Conservation (phyloP, 306 rosid species). For the Heteromeles arbutifolia region DNA sequence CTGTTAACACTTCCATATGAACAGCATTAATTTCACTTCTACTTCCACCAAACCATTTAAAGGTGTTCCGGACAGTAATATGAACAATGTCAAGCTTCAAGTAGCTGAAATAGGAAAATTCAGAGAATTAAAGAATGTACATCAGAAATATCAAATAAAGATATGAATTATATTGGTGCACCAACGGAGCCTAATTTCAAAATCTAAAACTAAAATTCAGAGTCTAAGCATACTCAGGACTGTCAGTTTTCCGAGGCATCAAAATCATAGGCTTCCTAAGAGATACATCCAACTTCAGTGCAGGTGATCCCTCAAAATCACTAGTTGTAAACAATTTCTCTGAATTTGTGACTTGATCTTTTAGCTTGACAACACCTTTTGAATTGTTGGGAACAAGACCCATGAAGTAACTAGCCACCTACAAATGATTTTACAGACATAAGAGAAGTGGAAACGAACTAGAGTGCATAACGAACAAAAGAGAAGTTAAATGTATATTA, state of each 20-base stretch:
- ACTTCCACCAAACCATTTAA: conserved; percentile 82
- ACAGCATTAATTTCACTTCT: conserved; percentile 73
- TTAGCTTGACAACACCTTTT: conserved; percentile 60
- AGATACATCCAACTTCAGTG: conserved; percentile 88
- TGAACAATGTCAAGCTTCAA: conserved; percentile 97
- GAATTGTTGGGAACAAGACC: conserved; percentile 86
- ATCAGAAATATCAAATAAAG: neutral
- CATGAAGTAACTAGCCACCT: conserved; percentile 89
- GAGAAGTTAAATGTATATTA: conserved; percentile 21
- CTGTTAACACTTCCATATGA: conserved; percentile 71
- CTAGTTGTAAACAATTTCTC: conserved; percentile 88
- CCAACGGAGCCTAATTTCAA: neutral
- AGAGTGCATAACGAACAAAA: neutral
- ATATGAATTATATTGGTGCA: neutral
- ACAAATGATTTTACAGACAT: conserved; percentile 17
- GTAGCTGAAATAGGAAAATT: conserved; percentile 54
- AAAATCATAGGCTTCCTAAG: conserved; percentile 85
- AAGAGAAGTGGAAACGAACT: conserved; percentile 2
- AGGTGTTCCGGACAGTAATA: conserved; percentile 74
- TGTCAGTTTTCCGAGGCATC: conserved; percentile 86
- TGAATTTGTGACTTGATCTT: conserved; percentile 87
- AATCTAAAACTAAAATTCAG: neutral
- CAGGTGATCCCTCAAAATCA: conserved; percentile 96
- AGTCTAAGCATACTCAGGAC: conserved; percentile 68
- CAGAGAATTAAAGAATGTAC: conserved; percentile 1